Evolutionary conservation across 305 asterid species (phyloP).

Genomic region (Euphrasia arctica): DNA sequence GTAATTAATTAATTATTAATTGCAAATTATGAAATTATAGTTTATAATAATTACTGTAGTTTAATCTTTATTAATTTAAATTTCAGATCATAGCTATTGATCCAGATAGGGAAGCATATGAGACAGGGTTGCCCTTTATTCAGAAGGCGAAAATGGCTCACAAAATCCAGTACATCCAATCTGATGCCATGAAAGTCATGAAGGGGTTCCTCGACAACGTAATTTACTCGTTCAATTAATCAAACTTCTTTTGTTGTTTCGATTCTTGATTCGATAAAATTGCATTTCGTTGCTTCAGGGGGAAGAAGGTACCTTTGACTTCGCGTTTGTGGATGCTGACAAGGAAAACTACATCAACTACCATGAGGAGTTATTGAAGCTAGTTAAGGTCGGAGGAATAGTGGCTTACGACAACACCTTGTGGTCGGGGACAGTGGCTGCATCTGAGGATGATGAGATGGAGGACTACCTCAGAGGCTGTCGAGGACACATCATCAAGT

Average conservation of each 20-base stretch:
- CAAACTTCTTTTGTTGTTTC: neutral
- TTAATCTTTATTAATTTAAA: too few relatives aligned
- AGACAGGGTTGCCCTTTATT: conserved; percentile 53
- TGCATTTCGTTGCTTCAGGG: conserved; percentile 23
- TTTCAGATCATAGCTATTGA: conserved; percentile 47
- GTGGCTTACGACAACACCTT: conserved; percentile 61
- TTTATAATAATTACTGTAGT: too few relatives aligned
- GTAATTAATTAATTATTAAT: conserved; percentile 15
- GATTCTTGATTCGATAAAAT: neutral
- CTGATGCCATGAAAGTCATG: conserved; percentile 41
- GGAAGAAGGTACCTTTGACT: conserved; percentile 51
- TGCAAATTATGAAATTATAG: too few relatives aligned
- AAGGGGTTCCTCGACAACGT: conserved; percentile 36
- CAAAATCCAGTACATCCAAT: conserved; percentile 48
- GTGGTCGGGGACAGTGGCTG: conserved; percentile 49
- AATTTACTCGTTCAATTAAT: neutral
- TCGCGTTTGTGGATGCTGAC: conserved; percentile 61
- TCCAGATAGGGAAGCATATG: conserved; percentile 56
- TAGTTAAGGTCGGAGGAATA: conserved; percentile 52
- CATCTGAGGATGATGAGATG: conserved; percentile 35
- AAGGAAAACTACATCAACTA: conserved; percentile 52
- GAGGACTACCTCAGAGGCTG: conserved; percentile 25
- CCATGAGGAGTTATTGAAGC: conserved; percentile 45
- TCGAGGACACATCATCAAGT: conserved; percentile 27
- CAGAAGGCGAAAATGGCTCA: conserved; percentile 54